Percentiles rank a stretch among this genome's conserved stretches.
These are phyloP conservation scores for Colletotrichum melonis DNA, from an alignment of 2,329 filamentous ascomycete species.

Conservation along the genomic window DNA sequence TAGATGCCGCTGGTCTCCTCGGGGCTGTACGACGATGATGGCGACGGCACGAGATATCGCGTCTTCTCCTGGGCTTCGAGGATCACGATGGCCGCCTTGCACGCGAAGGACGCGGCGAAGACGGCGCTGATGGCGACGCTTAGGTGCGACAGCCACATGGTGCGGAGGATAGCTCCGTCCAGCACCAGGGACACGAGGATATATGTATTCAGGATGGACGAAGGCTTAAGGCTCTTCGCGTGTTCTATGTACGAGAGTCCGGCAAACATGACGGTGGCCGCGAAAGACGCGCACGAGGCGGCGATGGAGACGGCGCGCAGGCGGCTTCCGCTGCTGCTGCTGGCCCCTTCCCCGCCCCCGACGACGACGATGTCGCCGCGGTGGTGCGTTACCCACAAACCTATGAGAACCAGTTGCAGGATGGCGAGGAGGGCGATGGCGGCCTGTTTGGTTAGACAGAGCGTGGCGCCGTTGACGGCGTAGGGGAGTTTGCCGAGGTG, in stretches of 20 bases:
- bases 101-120: constrained; percentile 47
- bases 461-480: constrained; percentile 40
- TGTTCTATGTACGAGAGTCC: constrained; percentile 52
- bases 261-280: constrained; percentile 45
- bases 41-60: constrained; percentile 40
- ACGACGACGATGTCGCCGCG: constrained; percentile 1
- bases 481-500: constrained; percentile 41
- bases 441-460: constrained; percentile 40
- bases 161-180: constrained; percentile 47
- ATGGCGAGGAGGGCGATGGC: constrained; percentile 42
- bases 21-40: constrained; percentile 42
- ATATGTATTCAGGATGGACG: constrained; percentile 46
- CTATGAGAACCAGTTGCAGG: constrained; percentile 47
- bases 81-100: constrained; percentile 49
- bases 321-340: constrained; percentile 6
- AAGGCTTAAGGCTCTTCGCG: constrained; percentile 45
- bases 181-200: constrained; percentile 47
- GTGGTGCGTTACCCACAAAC: constrained; percentile 43
- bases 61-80: constrained; percentile 54
- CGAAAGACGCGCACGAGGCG: constrained; percentile 46
- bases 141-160: constrained; percentile 46
- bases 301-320: constrained; percentile 44
- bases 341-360: no score
- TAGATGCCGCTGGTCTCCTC: constrained; percentile 51
- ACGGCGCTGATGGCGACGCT: constrained; percentile 43